Percentiles rank a stretch among this genome's conserved stretches.
Conservation (phyloP, 192 early-diverging fungal genomes). For the Neocallimastix lanati region DNA sequence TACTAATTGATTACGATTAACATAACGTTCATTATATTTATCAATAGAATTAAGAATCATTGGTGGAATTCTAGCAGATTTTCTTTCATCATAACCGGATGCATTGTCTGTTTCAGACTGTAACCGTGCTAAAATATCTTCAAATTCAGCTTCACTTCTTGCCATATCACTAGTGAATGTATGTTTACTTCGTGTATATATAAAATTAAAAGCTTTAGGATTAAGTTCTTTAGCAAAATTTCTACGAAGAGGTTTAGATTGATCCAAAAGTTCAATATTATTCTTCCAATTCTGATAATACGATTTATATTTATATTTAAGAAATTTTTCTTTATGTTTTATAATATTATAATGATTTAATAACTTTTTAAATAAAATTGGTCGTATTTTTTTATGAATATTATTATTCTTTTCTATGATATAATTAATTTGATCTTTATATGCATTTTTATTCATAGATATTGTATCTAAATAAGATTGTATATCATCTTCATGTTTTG, state of each 20-base stretch:
- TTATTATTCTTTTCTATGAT: neutral
- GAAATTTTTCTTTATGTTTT: neutral
- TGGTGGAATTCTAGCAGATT: slow-evolving; percentile 48
- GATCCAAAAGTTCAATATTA: neutral
- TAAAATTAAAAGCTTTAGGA: neutral
- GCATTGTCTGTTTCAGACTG: slow-evolving; percentile 48
- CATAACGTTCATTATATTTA: slow-evolving; percentile 25
- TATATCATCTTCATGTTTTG: neutral
- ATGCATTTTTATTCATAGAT: neutral
- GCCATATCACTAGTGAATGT: slow-evolving; percentile 47
- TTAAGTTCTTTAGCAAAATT: neutral
- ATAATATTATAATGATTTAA: neutral
- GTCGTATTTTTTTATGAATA: neutral
- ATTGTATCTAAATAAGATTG: neutral
- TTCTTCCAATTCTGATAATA: neutral
- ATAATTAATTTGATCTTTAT: neutral
- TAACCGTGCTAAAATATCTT: slow-evolving; percentile 59
- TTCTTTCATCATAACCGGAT: slow-evolving; percentile 29
- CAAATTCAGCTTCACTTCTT: slow-evolving; percentile 55
- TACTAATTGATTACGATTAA: slow-evolving; percentile 38
- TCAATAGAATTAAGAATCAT: slow-evolving; percentile 47
- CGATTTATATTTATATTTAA: neutral
- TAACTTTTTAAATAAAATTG: neutral
- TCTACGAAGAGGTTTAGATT: neutral
- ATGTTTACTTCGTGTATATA: neutral